Base-by-base conservation (phyloP, 192 early-diverging fungal species). In the Glomus cerebriforme region DNA sequence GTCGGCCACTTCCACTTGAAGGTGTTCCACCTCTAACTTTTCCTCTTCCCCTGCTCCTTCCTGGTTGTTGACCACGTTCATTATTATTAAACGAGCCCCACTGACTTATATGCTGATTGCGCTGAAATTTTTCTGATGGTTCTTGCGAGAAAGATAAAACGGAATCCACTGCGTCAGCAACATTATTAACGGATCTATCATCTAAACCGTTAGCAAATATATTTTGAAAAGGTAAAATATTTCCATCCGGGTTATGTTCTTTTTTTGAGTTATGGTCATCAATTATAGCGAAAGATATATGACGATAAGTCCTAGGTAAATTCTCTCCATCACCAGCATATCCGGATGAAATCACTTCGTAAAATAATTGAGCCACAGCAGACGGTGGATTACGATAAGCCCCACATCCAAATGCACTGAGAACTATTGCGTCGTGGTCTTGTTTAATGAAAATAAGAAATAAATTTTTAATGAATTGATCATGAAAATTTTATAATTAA, bases 361-460 rank as follows among this genome's bases (percentile, higher is more conserved):
- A 82, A 75, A 86, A 86, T 63, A 86, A 79, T 54, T 27, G 67
- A 7, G 85, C 82, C 6, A 82, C 31, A 5, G 83, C 82, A 17
- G 79, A 75, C 12, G 85, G 79, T 39, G 85, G 85, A 43, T 86
- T 86, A 59, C 80, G 77, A 31, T 82, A 58, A 13, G 83, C 81
- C 26, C 85, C 85, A 31, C 85, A 86, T 31, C 85, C 85, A 45
- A 86, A 86, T 29, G 85, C 85, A 6, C 80, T 82, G 17, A 86
- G 62, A 7, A 86, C 85, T 69, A 86, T 86, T 1, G 83, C 77
- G 29, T 86, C 82, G 19, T 86, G 85, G 13, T 79, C 85, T 86
- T 68, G n/a, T 39, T 54, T 6, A 22, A 54, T 54, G 10, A 54
- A 5, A 54, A 54, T 54, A 54, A 54, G 19, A 54, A 54, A 54